Conservation (phyloP, 805 yeast species). For the Candida quercuum region DNA sequence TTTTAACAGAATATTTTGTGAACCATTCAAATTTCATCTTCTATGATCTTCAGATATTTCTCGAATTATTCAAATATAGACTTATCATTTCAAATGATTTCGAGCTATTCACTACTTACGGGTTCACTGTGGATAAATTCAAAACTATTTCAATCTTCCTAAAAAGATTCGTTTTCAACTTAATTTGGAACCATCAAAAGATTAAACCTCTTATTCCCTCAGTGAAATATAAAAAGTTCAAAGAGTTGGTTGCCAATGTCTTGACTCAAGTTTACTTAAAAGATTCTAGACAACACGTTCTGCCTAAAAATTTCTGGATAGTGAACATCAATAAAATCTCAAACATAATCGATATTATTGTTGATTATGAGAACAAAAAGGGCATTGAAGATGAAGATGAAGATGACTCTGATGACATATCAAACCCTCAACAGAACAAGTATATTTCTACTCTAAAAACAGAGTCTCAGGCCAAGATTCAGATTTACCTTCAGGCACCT, state of each 20-base stretch:
- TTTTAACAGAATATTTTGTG: conserved; percentile 3
- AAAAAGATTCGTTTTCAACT: conserved; percentile 42
- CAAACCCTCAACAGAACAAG: conserved; percentile 16
- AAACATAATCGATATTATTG: conserved; percentile 32
- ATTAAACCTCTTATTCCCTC: not conserved
- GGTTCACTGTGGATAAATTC: conserved; percentile 32
- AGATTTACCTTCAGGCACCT: conserved; percentile 60
- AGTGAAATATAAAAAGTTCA: conserved; percentile 15
- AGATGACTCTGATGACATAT: conserved; percentile 21
- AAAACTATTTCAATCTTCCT: conserved; percentile 40
- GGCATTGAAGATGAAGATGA: conserved; percentile 7
- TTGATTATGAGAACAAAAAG: conserved; percentile 38
- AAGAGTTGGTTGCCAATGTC: conserved; percentile 40
- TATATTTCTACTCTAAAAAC: conserved; percentile 9
- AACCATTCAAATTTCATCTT: conserved; percentile 16
- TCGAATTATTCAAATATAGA: conserved; percentile 64
- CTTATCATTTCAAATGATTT: conserved; percentile 60
- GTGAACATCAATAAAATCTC: conserved; percentile 26
- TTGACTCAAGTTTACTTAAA: conserved; percentile 61
- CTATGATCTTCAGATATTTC: conserved; percentile 39
- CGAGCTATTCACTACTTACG: conserved; percentile 43
- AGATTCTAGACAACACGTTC: conserved; percentile 54
- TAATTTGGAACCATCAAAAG: conserved; percentile 34
- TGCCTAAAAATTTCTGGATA: conserved; percentile 53
- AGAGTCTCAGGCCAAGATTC: conserved; percentile 29